Evolutionary conservation across 352 stramenopile genomes (phyloP).

Genomic region (Globisporangium paroecandrum): DNA sequence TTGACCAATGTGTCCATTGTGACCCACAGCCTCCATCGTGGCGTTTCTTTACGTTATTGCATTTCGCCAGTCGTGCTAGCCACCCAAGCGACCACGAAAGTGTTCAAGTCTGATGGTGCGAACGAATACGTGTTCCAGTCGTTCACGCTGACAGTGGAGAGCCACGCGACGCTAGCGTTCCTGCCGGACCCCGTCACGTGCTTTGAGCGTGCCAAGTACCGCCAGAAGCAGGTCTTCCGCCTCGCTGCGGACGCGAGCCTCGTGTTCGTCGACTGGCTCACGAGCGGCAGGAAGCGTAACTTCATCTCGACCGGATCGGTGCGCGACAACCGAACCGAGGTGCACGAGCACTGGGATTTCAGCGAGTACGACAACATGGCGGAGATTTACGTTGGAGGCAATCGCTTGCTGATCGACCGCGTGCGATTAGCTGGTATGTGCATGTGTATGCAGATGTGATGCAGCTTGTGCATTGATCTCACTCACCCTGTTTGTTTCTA

Average conservation of each 20-base stretch:
- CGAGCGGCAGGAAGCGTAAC: conserved; percentile 79
- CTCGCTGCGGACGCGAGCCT: conserved; percentile 48
- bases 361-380: conserved; percentile 64
- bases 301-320: conserved; percentile 61
- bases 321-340: conserved; percentile 58
- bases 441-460: neutral
- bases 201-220: conserved; percentile 70
- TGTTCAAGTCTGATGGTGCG: conserved; percentile 68
- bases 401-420: conserved; percentile 61
- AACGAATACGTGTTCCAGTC: conserved; percentile 48
- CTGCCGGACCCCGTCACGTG: conserved; percentile 80
- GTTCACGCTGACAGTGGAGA: conserved; percentile 46
- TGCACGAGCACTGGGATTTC: conserved; percentile 78
- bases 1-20: neutral
- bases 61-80: conserved; percentile 51
- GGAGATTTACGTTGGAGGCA: conserved; percentile 53
- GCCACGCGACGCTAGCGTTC: conserved; percentile 62
- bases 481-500: conserved; percentile 1
- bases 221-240: conserved; percentile 60
- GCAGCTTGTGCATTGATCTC: neutral
- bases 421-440: conserved; percentile 55
- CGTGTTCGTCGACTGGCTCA: conserved; percentile 85
- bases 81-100: conserved; percentile 86
- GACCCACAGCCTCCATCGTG: neutral
- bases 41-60: conserved; percentile 11